Base-by-base conservation (phyloP, 2,329 filamentous ascomycete genomes). In the Talaromyces sp. region DNA sequence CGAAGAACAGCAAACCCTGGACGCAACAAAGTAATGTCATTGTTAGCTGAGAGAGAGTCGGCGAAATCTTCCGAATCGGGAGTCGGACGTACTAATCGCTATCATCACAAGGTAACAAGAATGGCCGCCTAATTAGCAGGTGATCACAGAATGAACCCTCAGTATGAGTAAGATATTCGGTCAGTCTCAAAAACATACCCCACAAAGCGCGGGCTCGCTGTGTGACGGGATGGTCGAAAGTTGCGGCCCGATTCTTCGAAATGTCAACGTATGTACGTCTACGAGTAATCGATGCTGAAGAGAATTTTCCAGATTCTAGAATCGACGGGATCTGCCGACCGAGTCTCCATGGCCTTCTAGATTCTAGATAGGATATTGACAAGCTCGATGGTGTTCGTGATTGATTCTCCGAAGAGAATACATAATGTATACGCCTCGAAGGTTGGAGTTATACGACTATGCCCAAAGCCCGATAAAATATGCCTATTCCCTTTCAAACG, bases 101-200 rank as follows among this genome's bases (percentile, higher is more conserved):
- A 28, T 16, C 31, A 54, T 54, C 50, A 54, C 50, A 54, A 54
- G 50, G 50, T 54, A 33, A 8, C 46, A 50, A 50, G 23, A 50
- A n/a, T 31, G 46, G n/a, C 46, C 25, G 14, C 46, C 25, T 11
- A 16, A 31, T 9, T n/a, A 31, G 48, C 50, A 54, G 16, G 21
- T 52, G 48, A 33, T 31, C 48, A 48, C 23, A 31, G 16, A 21
- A 12, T 54, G 35, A 21, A 33, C n/a, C 8, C n/a, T 8, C 25
- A 31, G 16, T 25, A 52, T 54, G 50, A 37, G 28, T 54, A 54
- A 54, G 50, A 54, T 18, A 54, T 9, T 21, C 9, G 9, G 18
- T 11, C 31, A 23, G 16, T 14, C 5, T 35, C 28, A 14, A 21
- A 5, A 23, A 54, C 14, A n/a, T 23, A n/a, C 35, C 2, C 50